Base-by-base conservation (phyloP, 164 flowering plant genomes). In the Brasenia schreberi region DNA sequence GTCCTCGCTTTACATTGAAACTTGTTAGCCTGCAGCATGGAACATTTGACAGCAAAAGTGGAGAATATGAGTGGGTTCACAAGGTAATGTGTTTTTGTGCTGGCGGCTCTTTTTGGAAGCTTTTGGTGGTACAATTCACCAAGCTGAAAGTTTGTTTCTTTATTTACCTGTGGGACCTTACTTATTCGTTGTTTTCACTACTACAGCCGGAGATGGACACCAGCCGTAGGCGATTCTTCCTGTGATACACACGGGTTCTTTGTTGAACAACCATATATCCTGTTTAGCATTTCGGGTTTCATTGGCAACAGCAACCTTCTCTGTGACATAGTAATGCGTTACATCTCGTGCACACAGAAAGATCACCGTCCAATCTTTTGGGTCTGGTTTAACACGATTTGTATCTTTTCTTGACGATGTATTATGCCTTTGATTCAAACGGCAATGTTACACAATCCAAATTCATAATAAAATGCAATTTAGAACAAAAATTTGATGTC, bases 51-150 rank as follows among this genome's bases (percentile, higher is more conserved):
- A 79, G 94, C 44, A 85, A 85, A 75, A 88, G 93, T 12, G 99
- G 99, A 19, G 99, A 94, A 76, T 89, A 73, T 75, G 99, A 91
- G 74, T 94, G 99, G 99, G 93, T 82, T 75, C 97, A 88, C 78
- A 94, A 94, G 98, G 98, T 90, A 83, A 43, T 6, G 4, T 33
- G 39, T 33, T 33, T 33, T 33, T 33, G 39, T 33, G 39, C 56
- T 49, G 56, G 56, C 7, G 9, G 42, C 73, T 67, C 56, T 39
- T 2, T 9, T 49, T 49, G 56, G 56, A 49, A 49, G 16, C 39
- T 49, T 49, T 9, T 49, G 12, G 16, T 49, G 2, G 56, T 49
- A 9, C 7, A 5, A 14, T 9, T 49, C 12, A 14, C 12, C 16
- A 14, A 49, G 56, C 12, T 9, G 56, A 12, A 49, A 0, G 56